phyloP scores from a whole-genome alignment of 176 grass and related monocot genomes.

The Echinochloa phyllopogon region DNA sequence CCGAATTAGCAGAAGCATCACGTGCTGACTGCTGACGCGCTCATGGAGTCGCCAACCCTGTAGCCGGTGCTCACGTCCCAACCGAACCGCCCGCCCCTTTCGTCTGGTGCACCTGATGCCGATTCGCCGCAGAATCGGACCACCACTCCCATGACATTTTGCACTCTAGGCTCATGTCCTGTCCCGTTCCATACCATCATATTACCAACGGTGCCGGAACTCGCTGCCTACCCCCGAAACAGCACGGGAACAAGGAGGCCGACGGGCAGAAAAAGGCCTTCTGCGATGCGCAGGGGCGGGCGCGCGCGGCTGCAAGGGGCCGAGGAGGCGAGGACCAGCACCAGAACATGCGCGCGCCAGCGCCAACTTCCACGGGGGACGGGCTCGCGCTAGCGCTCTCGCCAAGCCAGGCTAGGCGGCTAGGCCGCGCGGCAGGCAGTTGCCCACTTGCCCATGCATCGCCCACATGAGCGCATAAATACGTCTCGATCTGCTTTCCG shows the following conservation, averaged over 20 bases:
- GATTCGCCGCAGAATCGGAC: neutral
- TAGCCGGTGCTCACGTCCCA: too few species aligned
- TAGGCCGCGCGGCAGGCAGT: neutral
- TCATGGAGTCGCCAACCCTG: too few species aligned
- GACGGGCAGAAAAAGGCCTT: neutral
- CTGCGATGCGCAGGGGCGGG: too few species aligned
- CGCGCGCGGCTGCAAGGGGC: too few species aligned
- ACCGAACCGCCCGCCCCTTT: too few species aligned
- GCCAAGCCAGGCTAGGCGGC: neutral
- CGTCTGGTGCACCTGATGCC: too few species aligned
- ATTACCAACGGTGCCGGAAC: too few species aligned
- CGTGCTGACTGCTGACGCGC: too few species aligned
- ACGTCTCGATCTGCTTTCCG: conserved; percentile 31
- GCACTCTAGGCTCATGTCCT: neutral
- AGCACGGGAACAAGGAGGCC: neutral
- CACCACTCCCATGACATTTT: neutral
- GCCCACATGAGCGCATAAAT: conserved; percentile 39
- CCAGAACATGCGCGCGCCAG: conserved; percentile 23
- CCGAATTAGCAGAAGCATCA: too few species aligned
- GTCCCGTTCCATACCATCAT: neutral
- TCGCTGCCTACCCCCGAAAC: too few species aligned
- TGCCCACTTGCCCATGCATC: conserved; percentile 33
- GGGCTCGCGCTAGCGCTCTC: neutral
- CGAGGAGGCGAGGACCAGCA: neutral
- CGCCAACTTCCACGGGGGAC: neutral